These are phyloP conservation scores for Pseudopithomyces chartarum DNA, from an alignment of 2,329 filamentous ascomycete species.

Conservation along the genomic window DNA sequence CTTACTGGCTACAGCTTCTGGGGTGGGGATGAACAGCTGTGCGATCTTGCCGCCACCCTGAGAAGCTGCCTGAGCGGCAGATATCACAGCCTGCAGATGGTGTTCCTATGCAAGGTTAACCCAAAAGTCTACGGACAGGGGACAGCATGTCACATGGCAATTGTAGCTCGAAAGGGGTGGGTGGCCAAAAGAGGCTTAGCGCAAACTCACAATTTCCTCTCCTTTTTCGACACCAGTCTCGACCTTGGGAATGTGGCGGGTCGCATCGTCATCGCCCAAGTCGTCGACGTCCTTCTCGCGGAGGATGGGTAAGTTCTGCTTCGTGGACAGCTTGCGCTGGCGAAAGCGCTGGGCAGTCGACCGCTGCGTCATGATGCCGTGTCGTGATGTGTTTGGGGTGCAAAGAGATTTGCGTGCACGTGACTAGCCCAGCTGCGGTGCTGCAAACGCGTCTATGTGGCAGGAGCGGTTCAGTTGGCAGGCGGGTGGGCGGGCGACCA, in stretches of 20 bases:
- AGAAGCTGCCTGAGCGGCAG: constrained; percentile 63
- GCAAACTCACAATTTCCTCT: constrained; percentile 88
- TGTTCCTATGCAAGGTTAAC: constrained; percentile 70
- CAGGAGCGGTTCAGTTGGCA: neutral
- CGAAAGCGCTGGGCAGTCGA: constrained; percentile 65
- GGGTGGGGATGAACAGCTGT: constrained; percentile 70
- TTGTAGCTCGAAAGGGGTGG: constrained; percentile 12
- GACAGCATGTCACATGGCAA: constrained; percentile 3
- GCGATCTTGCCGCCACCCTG: constrained; percentile 63
- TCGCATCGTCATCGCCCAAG: constrained; percentile 80
- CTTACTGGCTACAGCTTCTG: constrained; percentile 65
- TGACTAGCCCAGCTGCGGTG: constrained; percentile 21
- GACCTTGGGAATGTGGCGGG: constrained; percentile 81
- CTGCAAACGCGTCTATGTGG: neutral
- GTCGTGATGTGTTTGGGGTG: constrained; percentile 13
- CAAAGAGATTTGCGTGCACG: constrained; percentile 22
- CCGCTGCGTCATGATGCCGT: constrained; percentile 43
- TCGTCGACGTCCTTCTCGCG: constrained; percentile 90
- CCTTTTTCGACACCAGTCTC: constrained; percentile 96
- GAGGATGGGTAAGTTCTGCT: constrained; percentile 84
- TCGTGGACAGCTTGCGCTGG: constrained; percentile 90
- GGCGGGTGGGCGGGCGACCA: constrained; percentile 1
- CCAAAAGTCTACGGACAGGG: constrained; percentile 1
- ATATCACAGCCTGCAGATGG: constrained; percentile 87
- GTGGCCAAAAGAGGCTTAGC: constrained; percentile 36